Evolutionary conservation across 2,329 filamentous ascomycete genomes (phyloP).

Genomic region (Phialophora chinensis): DNA sequence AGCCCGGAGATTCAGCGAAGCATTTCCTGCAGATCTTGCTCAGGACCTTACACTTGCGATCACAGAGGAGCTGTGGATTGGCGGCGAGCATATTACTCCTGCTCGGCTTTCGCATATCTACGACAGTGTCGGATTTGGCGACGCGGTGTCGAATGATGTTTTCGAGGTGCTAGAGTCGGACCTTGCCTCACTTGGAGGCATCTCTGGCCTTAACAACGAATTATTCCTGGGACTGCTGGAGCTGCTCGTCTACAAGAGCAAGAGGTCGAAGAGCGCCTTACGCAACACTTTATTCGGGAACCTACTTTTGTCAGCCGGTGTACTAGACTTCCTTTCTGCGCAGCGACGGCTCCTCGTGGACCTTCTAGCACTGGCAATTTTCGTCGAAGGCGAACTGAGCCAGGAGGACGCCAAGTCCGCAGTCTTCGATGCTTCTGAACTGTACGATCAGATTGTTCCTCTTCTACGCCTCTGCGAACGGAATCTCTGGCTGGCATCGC

Average conservation of each 20-base stretch:
- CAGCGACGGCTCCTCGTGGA: slow-evolving; percentile 79
- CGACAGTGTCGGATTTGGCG: slow-evolving; percentile 76
- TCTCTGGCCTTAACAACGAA: slow-evolving; percentile 55
- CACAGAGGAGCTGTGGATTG: slow-evolving; percentile 74
- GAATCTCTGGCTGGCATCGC: slow-evolving; percentile 65
- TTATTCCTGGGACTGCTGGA: slow-evolving; percentile 59
- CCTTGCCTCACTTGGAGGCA: slow-evolving; percentile 69
- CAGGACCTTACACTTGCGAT: slow-evolving; percentile 72
- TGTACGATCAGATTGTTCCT: slow-evolving; percentile 70
- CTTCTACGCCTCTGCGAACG: slow-evolving; percentile 76
- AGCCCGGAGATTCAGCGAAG: slow-evolving; percentile 71
- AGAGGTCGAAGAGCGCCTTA: slow-evolving; percentile 41
- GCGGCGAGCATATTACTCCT: slow-evolving; percentile 70
- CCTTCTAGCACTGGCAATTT: slow-evolving; percentile 79
- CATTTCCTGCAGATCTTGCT: slow-evolving; percentile 71
- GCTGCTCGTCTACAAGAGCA: slow-evolving; percentile 47
- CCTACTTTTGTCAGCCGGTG: slow-evolving; percentile 68
- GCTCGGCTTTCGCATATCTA: slow-evolving; percentile 80
- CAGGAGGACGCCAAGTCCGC: slow-evolving; percentile 68
- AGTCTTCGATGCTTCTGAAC: slow-evolving; percentile 64
- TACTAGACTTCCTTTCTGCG: slow-evolving; percentile 76
- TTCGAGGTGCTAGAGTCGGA: slow-evolving; percentile 71
- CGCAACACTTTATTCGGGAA: slow-evolving; percentile 33
- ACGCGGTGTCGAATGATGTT: slow-evolving; percentile 81
- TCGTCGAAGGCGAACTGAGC: slow-evolving; percentile 84